A percentile compares a stretch with the other conserved stretches of the same genome.
These are phyloP conservation scores for Ophiocordyceps sinensis DNA, from an alignment of 2,329 filamentous ascomycete genomes.

Conservation along the genomic window DNA sequence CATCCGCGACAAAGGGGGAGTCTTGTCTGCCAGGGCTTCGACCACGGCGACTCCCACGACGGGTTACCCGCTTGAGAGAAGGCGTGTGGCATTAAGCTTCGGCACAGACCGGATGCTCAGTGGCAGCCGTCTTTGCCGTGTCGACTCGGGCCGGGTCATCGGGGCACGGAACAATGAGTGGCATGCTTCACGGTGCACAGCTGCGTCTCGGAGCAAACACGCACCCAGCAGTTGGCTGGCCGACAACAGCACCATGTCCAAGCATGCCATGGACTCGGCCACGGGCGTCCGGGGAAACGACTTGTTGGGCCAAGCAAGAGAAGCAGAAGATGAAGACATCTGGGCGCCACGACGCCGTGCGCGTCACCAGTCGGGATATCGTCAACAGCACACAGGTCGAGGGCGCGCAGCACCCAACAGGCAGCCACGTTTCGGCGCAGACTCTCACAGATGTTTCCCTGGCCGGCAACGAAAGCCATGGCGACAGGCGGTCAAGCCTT, in stretches of 20 bases:
- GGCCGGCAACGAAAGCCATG: no score
- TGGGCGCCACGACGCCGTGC: neutral
- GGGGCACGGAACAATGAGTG: neutral
- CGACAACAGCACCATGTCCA: no score
- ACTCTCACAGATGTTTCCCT: neutral
- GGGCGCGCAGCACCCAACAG: neutral
- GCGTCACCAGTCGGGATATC: neutral
- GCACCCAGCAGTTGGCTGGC: neutral
- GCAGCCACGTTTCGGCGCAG: neutral
- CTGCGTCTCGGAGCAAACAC: neutral
- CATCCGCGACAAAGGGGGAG: no score
- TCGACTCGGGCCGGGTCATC: neutral
- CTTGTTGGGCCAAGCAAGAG: neutral
- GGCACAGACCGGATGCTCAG: no score
- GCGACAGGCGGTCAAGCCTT: no score
- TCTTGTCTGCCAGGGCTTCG: no score
- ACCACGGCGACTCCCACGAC: no score
- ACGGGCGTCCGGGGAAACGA: no score
- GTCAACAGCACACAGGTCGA: neutral
- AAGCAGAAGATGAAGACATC: neutral
- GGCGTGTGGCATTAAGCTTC: no score
- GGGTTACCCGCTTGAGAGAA: no score
- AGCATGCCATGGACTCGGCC: no score
- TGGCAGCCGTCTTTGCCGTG: neutral
- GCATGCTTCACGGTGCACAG: neutral